Evolutionary conservation across 2,329 filamentous ascomycete species (phyloP).

Genomic region (Alternaria angustiovoidea): DNA sequence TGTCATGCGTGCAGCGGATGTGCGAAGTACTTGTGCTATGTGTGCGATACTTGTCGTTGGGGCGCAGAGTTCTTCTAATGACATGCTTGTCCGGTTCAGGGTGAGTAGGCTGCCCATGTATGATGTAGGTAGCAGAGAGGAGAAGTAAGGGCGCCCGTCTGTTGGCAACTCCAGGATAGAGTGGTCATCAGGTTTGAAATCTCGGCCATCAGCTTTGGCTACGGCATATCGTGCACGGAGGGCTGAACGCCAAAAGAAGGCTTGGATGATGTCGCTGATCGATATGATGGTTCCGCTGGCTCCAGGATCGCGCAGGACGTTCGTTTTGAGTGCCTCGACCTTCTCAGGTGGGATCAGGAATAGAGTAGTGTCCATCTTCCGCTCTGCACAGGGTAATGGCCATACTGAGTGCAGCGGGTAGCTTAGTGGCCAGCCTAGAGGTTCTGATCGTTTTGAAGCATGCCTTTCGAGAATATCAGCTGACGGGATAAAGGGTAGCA

Average conservation of each 20-base stretch:
- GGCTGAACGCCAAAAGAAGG: constrained; percentile 52
- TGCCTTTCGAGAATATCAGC: constrained; percentile 16
- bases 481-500: constrained; percentile 28
- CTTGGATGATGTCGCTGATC: constrained; percentile 52
- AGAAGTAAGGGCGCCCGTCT: constrained; percentile 42
- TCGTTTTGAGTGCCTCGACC: constrained; percentile 37
- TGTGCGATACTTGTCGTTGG: constrained; percentile 28
- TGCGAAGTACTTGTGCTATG: constrained; percentile 33
- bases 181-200: constrained; percentile 18
- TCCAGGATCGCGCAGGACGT: constrained; percentile 33
- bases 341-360: constrained; percentile 47
- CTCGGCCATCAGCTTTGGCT: constrained; percentile 28
- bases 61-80: constrained; percentile 31
- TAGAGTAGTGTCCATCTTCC: constrained; percentile 38
- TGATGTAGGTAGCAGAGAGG: constrained; percentile 29
- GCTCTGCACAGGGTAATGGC: constrained; percentile 40
- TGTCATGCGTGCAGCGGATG: constrained; percentile 30
- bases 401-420: constrained; percentile 39
- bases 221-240: constrained; percentile 49
- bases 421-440: constrained; percentile 22
- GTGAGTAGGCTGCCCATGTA: constrained; percentile 43
- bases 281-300: constrained; percentile 39
- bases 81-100: constrained; percentile 35
- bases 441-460: neutral
- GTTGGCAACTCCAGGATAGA: constrained; percentile 46